Conservation (phyloP, 2,329 filamentous ascomycete genomes). For the Xylariaceae sp. region DNA sequence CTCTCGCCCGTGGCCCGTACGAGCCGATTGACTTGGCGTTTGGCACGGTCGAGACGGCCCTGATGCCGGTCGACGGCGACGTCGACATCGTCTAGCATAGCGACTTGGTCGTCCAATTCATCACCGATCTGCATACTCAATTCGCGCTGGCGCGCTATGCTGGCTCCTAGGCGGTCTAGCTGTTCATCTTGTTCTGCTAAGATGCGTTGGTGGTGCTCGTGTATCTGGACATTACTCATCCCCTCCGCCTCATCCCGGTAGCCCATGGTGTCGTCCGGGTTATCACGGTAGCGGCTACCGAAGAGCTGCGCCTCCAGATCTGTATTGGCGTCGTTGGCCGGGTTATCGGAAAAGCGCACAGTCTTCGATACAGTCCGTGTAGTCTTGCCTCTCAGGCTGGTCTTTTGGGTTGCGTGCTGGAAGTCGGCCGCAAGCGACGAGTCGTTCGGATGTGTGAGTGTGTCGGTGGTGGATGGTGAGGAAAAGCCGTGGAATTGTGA, state of each 20-base stretch:
- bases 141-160: constrained; percentile 83
- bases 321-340: constrained; percentile 35
- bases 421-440: constrained; percentile 59
- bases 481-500: constrained; percentile 72
- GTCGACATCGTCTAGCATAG: constrained; percentile 86
- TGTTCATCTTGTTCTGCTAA: constrained; percentile 89
- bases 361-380: constrained; percentile 52
- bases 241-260: constrained; percentile 55
- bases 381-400: constrained; percentile 31
- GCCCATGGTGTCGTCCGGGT: constrained; percentile 52
- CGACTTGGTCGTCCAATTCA: constrained; percentile 85
- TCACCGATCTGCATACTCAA: constrained; percentile 94
- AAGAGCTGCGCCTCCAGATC: constrained; percentile 43
- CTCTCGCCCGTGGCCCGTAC: constrained; percentile 73
- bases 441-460: constrained; percentile 59
- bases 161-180: constrained; percentile 79
- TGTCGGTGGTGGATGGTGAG: constrained; percentile 43
- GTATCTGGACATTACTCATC: constrained; percentile 78
- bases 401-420: constrained; percentile 51
- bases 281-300: constrained; percentile 61
- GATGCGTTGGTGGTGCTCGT: constrained; percentile 74
- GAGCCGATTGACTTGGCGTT: constrained; percentile 65
- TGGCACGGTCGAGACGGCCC: constrained; percentile 68
- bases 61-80: constrained; percentile 75
- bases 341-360: constrained; percentile 80